phyloP scores from a whole-genome alignment of 1,284 basidiomycete species.

The Ustilago nuda region DNA sequence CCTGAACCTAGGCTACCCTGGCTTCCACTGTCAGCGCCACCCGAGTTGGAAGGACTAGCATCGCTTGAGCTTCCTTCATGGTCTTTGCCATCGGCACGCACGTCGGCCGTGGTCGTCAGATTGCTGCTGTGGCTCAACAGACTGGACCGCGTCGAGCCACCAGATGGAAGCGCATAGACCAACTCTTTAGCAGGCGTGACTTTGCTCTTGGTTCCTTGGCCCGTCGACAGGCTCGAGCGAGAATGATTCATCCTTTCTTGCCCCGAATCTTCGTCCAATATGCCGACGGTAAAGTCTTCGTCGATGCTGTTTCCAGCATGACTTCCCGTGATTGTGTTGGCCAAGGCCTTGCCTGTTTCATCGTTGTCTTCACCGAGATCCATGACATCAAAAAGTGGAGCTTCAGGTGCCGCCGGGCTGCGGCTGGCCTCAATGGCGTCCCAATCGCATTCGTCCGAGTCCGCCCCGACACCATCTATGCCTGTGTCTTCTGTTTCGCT shows the following conservation, averaged over 20 bases:
- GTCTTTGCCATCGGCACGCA: constrained; percentile 9
- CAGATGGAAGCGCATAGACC: constrained; percentile 34
- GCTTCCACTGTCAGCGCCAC: constrained; percentile 24
- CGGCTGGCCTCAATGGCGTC: constrained; percentile 34
- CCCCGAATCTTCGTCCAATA: constrained; percentile 37
- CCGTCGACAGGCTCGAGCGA: constrained; percentile 9
- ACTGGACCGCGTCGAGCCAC: constrained; percentile 39
- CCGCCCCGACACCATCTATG: constrained; percentile 1
- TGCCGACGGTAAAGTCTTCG: constrained; percentile 46
- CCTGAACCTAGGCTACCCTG: constrained; percentile 29
- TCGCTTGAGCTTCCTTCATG: constrained; percentile 1
- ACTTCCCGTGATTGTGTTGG: not conserved
- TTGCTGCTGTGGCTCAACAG: constrained; percentile 38
- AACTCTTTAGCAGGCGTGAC: constrained; percentile 15
- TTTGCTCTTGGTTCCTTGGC: constrained; percentile 5
- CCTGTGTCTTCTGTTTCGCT: constrained; percentile 33
- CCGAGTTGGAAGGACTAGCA: constrained; percentile 31
- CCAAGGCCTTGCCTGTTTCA: not conserved
- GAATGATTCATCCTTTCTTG: constrained; percentile 18
- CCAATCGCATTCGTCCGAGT: constrained; percentile 39
- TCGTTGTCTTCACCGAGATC: not conserved
- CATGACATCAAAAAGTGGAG: constrained; percentile 11
- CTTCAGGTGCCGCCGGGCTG: constrained; percentile 21
- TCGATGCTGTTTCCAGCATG: constrained; percentile 23
- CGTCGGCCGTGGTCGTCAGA: constrained; percentile 14